phyloP scores from a whole-genome alignment of 2,329 filamentous ascomycete genomes.

The Cladosporium sp. region DNA sequence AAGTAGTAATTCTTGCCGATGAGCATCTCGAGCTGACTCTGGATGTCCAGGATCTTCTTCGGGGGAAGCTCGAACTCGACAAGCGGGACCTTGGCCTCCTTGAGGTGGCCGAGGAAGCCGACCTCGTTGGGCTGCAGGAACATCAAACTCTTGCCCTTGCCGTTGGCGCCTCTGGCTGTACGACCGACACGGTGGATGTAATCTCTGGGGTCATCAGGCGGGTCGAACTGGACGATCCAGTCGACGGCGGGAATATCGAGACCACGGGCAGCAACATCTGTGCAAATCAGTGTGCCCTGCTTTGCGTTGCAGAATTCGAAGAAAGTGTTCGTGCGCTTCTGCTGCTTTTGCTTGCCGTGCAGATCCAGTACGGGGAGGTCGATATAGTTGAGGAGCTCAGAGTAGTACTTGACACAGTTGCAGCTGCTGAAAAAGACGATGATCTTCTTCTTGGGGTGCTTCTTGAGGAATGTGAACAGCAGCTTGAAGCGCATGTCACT shows the following conservation, averaged over 20 bases:
- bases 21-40: conserved; percentile 76
- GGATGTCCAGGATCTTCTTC: conserved; percentile 84
- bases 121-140: conserved; percentile 90
- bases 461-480: conserved; percentile 89
- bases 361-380: conserved; percentile 82
- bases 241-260: conserved; percentile 94
- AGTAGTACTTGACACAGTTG: conserved; percentile 91
- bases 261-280: conserved; percentile 90
- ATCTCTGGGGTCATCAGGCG: conserved; percentile 52
- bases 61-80: conserved; percentile 93
- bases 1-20: conserved; percentile 96
- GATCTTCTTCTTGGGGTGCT: conserved; percentile 90
- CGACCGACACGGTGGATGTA: conserved; percentile 96
- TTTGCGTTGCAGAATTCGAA: conserved; percentile 90
- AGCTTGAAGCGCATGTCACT: conserved; percentile 89
- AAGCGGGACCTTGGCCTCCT: conserved; percentile 84
- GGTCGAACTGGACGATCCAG: conserved; percentile 95
- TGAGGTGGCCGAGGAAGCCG: conserved; percentile 85
- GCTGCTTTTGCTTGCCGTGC: conserved; percentile 96
- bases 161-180: conserved; percentile 77
- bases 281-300: conserved; percentile 86
- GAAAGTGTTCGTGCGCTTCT: conserved; percentile 97
- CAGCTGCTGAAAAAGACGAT: conserved; percentile 85
- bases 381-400: conserved; percentile 94
- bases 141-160: conserved; percentile 81